Conservation (phyloP, 2,329 filamentous ascomycete genomes). For the Plectosphaerella plurivora region DNA sequence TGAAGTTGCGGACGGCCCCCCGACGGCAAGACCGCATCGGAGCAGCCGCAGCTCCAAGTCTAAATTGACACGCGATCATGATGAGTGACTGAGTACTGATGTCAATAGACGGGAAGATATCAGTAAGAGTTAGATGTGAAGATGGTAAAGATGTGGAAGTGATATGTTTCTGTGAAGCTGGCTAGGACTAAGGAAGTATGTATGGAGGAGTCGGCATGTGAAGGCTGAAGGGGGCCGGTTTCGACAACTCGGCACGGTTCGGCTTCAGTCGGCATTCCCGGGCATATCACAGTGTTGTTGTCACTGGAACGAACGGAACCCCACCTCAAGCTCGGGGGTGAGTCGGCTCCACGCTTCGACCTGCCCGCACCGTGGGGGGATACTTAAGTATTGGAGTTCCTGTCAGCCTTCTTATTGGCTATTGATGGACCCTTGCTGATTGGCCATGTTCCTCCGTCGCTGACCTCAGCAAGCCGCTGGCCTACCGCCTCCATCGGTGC, state of each 20-base stretch:
- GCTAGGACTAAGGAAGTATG: no score
- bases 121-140: conserved; percentile 4
- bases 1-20: conserved; percentile 41
- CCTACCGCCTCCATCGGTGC: no score
- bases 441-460: no score
- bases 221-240: not conserved
- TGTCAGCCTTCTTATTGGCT: no score
- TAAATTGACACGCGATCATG: conserved; percentile 25
- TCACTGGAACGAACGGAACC: no score
- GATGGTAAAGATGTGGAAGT: conserved; percentile 3
- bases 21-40: conserved; percentile 25
- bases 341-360: no score
- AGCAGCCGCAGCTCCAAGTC: conserved; percentile 4
- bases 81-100: conserved; percentile 8
- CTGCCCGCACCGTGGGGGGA: no score
- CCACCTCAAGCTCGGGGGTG: no score
- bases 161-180: not conserved
- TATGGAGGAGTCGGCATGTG: not conserved
- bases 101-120: not conserved
- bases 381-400: no score
- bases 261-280: not conserved
- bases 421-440: no score
- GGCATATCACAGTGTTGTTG: no score
- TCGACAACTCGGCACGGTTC: not conserved
- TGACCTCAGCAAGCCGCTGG: no score